A percentile compares a stretch with the other conserved stretches of the same genome.
These are phyloP conservation scores for Aspergillus asperescens DNA, from an alignment of 495 filamentous ascomycete species.

Conservation along the genomic window DNA sequence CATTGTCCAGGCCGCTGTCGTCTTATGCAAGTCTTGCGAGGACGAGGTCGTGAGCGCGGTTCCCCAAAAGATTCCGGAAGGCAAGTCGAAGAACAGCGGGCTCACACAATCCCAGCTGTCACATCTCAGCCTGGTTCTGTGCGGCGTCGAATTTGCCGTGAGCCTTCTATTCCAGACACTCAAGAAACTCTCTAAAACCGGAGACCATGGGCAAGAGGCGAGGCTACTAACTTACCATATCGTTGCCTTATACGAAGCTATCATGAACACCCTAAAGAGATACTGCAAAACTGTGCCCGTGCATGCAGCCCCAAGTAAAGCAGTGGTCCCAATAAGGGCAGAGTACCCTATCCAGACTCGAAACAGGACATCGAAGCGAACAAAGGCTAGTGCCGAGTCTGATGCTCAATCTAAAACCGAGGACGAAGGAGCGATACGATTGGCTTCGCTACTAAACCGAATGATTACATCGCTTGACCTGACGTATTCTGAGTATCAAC, in stretches of 20 bases:
- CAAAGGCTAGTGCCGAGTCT: not conserved
- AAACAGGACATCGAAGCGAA: constrained; percentile 4
- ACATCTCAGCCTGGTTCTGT: constrained; percentile 14
- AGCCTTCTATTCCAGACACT: constrained; percentile 26
- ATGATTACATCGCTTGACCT: constrained; percentile 29
- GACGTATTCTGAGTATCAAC: constrained; percentile 19
- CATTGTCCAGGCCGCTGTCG: constrained; percentile 22
- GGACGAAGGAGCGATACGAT: constrained; percentile 17
- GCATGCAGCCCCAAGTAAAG: constrained; percentile 4
- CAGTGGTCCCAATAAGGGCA: not conserved
- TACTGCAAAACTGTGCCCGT: constrained; percentile 24
- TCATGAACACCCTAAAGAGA: constrained; percentile 27
- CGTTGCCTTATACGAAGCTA: constrained; percentile 37
- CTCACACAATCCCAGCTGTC: constrained; percentile 11
- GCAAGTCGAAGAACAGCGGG: constrained; percentile 1
- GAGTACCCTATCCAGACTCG: constrained; percentile 1
- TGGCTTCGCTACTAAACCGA: constrained; percentile 24
- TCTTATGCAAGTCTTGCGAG: constrained; percentile 26
- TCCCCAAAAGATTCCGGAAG: not conserved
- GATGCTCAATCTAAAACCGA: not conserved
- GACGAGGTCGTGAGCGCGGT: constrained; percentile 18
- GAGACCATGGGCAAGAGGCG: constrained; percentile 12
- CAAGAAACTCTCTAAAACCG: constrained; percentile 26
- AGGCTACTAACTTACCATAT: constrained; percentile 36
- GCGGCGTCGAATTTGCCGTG: constrained; percentile 23